phyloP scores from a whole-genome alignment of 2,329 filamentous ascomycete genomes.

The Ploettnerulaceae sp. region DNA sequence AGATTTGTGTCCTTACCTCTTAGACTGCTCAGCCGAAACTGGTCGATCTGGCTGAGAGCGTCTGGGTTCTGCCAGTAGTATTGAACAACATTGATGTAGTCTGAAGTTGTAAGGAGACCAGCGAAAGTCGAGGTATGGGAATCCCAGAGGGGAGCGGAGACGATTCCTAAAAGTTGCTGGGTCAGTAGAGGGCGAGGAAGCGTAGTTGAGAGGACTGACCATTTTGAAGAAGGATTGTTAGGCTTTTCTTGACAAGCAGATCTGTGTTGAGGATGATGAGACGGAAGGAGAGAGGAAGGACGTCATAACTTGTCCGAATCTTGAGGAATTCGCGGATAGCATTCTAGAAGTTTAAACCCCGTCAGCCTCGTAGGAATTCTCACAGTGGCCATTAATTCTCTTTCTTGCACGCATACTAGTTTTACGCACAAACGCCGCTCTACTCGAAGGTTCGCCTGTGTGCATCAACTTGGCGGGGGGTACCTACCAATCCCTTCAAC shows the following conservation, averaged over 20 bases:
- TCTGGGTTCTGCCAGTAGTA: conserved; percentile 98
- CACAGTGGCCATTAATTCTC: conserved; percentile 1
- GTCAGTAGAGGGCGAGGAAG: conserved; percentile 5
- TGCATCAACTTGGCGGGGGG: too few species aligned
- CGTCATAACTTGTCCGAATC: conserved; percentile 94
- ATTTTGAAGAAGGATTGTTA: conserved; percentile 94
- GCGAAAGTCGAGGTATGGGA: conserved; percentile 90
- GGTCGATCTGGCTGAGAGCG: conserved; percentile 81
- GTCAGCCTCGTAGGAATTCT: conserved; percentile 29
- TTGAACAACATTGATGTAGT: conserved; percentile 98
- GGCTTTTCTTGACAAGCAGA: conserved; percentile 91
- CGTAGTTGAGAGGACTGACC: conserved; percentile 47
- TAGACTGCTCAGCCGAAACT: conserved; percentile 87
- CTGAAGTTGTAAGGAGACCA: conserved; percentile 87
- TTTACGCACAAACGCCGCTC: not conserved
- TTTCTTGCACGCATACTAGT: not conserved
- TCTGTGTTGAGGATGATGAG: conserved; percentile 94
- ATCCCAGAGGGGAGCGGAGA: conserved; percentile 96
- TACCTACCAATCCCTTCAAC: conserved; percentile 69
- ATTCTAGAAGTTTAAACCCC: conserved; percentile 49
- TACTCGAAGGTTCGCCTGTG: conserved; percentile 5
- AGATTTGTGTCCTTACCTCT: conserved; percentile 56
- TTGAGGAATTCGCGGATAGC: conserved; percentile 94
- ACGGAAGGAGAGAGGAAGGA: conserved; percentile 90
- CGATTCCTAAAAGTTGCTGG: conserved; percentile 63